Base-by-base conservation (phyloP, 2,329 filamentous ascomycete species). In the Pestalotiopsis sp. region DNA sequence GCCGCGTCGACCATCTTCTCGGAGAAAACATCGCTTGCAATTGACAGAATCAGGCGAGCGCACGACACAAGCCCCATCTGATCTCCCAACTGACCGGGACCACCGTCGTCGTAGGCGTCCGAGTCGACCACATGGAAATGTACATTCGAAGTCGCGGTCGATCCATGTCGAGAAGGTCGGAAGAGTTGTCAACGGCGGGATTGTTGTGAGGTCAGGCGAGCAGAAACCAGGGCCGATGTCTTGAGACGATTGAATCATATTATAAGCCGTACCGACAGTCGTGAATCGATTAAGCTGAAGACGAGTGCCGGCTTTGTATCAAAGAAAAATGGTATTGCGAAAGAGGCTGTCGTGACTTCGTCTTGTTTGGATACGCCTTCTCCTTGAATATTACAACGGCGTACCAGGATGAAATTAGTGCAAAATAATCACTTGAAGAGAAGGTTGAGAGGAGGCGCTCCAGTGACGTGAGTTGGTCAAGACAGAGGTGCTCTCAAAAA, bases 281-380 rank as follows among this genome's bases (percentile, higher is more conserved):
- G 70, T 68, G 69, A 72, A 71, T 67, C 69, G 71, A 70, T 69
- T 69, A 73, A 36, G 66, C 68, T 71, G 72, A 71, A 70, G 71
- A 69, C 71, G 73, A 71, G 70, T 72, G 69, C 75, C 75, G 73
- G 72, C 72, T 74, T 70, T 70, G 69, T 67, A 67, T 69, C 71
- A 74, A 75, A 75, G 72, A 72, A 74, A 76, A 75, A 68, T 70
- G 71, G 73, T 76, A 77, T 77, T 76, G 75, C 76, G 77, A 78
- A 79, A 79, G 79, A 78, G 74, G 75, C 73, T 78, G 78, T 84
- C 82, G 79, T 84, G 80, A 84, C 81, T 81, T 85, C 83, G 80
- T 84, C 79, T 80, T 81, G 78, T 36, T 36, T 36, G 41, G 78
- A 77, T 78, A 81, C 80, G 80, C 79, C 80, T 76, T 78, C 76